Base-by-base conservation (phyloP, 2,329 filamentous ascomycete genomes). In the Diaporthe aspalathi region DNA sequence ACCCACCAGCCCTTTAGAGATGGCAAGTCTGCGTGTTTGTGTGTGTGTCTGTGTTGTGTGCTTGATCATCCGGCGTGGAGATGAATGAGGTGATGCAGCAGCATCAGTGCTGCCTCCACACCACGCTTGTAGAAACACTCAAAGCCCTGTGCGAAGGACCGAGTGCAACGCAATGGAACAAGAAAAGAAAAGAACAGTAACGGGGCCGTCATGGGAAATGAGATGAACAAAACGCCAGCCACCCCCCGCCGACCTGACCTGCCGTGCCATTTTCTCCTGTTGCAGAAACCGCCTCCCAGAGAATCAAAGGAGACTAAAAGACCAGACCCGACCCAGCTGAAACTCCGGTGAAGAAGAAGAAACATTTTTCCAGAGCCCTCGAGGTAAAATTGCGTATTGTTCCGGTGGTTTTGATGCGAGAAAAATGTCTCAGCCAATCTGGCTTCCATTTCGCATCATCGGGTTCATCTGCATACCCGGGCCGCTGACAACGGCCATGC, bases 391-490 rank as follows among this genome's bases (percentile, higher is more conserved):
- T 11, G 20, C 12, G 8, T 53, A 22, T n/a, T 53, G 57, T 17
- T 12, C 17, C 17, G 22, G 24, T n/a, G 14, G n/a, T 32, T 50
- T 16, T 12, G 9, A 6, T 9, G 24, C n/a, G n/a, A n/a, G n/a
- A n/a, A n/a, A 22, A 12, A 35, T 20, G 5, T 12, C 54, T 67
- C 56, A 72, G 32, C 71, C 68, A 22, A 72, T 57, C 68, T 71
- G 69, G 17, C 69, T 73, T 17, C 72, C 69, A 20, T 71, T 73
- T 20, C 69, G 56, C 43, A 70, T 63, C 65, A 71, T 71, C 4
- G 65, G 65, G 32, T 63, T 50, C 68, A 72, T 68, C 63, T 70
- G 63, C 71, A 72, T 72, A n/a, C 70, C 70, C 2, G 68, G 62
- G 1, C 57, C 65, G 6, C 65, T 50, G 8, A 53, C 35, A 7